phyloP scores from a whole-genome alignment of 805 yeast genomes.

The Saccharomyces kudriavzevii region DNA sequence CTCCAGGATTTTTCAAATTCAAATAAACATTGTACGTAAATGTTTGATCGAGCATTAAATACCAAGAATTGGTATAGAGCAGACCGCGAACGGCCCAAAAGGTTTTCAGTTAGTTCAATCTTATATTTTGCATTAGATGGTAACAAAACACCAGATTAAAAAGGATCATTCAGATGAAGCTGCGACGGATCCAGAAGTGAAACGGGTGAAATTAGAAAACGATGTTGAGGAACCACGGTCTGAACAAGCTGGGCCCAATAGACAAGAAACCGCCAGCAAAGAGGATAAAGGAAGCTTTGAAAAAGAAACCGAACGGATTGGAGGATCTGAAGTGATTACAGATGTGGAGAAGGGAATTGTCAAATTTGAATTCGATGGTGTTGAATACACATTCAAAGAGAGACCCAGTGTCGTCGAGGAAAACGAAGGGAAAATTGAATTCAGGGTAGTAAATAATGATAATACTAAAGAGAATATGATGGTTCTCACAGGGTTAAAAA shows the following conservation, averaged over 20 bases:
- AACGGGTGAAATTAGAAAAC: neutral
- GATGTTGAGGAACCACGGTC: neutral
- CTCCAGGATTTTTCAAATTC: neutral
- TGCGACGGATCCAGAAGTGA: neutral
- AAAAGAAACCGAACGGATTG: neutral
- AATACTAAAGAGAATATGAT: conserved; percentile 79
- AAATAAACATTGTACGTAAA: neutral
- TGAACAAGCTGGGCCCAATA: neutral
- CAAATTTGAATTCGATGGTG: conserved; percentile 55
- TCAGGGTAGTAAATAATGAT: conserved; percentile 94
- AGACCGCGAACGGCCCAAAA: conserved; percentile 1
- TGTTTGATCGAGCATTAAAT: neutral
- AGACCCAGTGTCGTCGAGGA: conserved; percentile 93
- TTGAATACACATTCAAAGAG: conserved; percentile 74
- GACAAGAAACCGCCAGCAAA: neutral
- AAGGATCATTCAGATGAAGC: conserved; percentile 1
- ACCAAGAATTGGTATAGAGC: conserved; percentile 1
- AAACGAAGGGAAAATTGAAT: conserved; percentile 84
- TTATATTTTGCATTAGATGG: neutral
- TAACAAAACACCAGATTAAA: neutral
- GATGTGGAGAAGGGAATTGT: conserved; percentile 33
- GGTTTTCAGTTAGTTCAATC: neutral
- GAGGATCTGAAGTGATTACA: conserved; percentile 8
- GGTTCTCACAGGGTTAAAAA: conserved; percentile 89
- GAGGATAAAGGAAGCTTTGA: neutral